A percentile compares a stretch with the other conserved stretches of the same genome.
Conservation (phyloP, 2,329 filamentous ascomycete species). For the Aureobasidium sp. region DNA sequence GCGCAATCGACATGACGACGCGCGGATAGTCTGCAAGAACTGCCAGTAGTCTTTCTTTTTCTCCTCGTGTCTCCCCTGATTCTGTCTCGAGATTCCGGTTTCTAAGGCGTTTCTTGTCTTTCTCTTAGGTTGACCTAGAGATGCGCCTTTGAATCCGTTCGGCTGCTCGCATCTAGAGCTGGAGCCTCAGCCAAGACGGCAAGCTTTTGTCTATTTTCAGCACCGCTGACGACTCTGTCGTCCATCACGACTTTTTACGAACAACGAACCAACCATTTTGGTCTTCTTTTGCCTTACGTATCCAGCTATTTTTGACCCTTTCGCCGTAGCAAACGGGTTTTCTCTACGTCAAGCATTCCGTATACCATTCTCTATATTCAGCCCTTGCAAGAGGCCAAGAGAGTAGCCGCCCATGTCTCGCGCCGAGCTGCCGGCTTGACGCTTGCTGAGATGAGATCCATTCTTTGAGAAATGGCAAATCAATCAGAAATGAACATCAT, state of each 20-base stretch:
- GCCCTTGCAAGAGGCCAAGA: background rate
- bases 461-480: background rate
- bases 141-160: slow-evolving; percentile 2
- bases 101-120: slow-evolving; percentile 3
- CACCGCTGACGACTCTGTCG: background rate
- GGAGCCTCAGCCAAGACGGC: background rate
- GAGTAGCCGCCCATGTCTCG: background rate
- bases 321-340: background rate
- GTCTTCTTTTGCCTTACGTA: background rate
- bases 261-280: background rate
- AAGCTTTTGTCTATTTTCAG: slow-evolving; percentile 1
- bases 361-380: background rate
- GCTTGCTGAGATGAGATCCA: slow-evolving; percentile 1
- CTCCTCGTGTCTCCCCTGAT: background rate
- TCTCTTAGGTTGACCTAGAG: slow-evolving; percentile 2
- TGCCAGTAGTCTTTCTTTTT: slow-evolving; percentile 5
- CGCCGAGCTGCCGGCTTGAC: slow-evolving; percentile 1
- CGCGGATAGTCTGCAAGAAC: background rate
- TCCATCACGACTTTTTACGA: background rate
- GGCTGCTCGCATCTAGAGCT: slow-evolving; percentile 3
- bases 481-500: background rate
- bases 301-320: background rate
- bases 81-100: background rate
- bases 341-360: background rate
- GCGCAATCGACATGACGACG: slow-evolving; percentile 12